These are phyloP conservation scores for Cynanchum wilfordii DNA, from an alignment of 257 asterid genomes.

Conservation along the genomic window DNA sequence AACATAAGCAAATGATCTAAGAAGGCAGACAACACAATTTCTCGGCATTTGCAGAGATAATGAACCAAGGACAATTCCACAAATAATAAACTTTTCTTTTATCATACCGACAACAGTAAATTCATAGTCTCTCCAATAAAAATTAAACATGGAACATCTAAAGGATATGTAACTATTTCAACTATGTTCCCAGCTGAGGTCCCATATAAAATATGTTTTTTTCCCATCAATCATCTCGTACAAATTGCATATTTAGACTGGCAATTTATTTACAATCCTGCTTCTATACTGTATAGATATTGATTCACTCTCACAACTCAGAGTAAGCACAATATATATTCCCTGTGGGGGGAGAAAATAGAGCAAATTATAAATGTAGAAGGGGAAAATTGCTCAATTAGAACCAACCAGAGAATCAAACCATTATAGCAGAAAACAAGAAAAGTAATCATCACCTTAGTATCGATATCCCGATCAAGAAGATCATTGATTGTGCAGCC, in stretches of 20 bases:
- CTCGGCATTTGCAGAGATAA: not conserved
- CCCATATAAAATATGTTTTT: not conserved
- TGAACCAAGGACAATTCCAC: not conserved
- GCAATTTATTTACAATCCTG: not conserved
- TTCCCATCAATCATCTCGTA: not conserved
- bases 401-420: not conserved
- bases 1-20: not conserved
- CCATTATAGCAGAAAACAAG: not conserved
- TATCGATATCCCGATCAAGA: constrained; percentile 84
- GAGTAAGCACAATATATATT: not conserved
- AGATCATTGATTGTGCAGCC: constrained; percentile 91
- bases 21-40: not conserved
- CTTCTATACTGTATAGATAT: not conserved
- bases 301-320: not conserved
- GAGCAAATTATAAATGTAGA: not conserved
- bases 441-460: constrained; percentile 38
- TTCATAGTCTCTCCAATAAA: not conserved
- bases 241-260: not conserved
- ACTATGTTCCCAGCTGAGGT: not conserved
- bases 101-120: not conserved
- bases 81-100: not conserved
- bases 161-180: not conserved
- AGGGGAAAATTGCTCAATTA: not conserved
- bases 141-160: not conserved
- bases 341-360: no score